Evolutionary conservation across 1,284 basidiomycete genomes (phyloP), one percentile per base, ranked within the genome.

Genomic region (Malassezia furfur): DNA sequence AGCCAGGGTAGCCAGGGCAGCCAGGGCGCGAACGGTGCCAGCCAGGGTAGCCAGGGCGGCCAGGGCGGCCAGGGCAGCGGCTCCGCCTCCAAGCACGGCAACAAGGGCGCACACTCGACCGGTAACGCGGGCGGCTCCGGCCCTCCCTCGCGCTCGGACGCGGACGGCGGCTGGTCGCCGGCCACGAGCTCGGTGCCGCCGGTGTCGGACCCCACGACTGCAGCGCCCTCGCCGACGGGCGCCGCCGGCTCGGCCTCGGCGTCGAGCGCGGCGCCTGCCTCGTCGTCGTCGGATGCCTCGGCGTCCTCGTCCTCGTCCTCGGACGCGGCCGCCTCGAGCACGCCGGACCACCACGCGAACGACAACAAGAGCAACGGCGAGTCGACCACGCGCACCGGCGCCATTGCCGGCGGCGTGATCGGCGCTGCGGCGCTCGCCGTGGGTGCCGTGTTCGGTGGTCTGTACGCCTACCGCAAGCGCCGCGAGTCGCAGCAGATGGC

Each of bases 401-500:
- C 65, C 0, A 67, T 70, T 35, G 66, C 64, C 21, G 70, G 68
- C 25, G 62, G 65, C 15, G 64, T 72, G 4, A 55, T 72, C 17
- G 70, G 70, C 17, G 70, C 67, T 7, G 64, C 65, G 5, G 70
- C 70, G 15, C 48, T 57, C 10, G 50, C 50, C 10, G 48, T 69
- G n/a, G 68, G 64, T 10, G 70, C 66, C 5, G 61, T 62, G 28
- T 38, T 66, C 40, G 70, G 68, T 17, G 66, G 68, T 8, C 55
- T 72, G 50, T 72, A 72, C 50, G 70, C 70, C 32, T 68, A 65
- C 53, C 58, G 60, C 15, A 69, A 71, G 47, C 63, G 70, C 37
- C 54, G 60, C 25, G 58, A 69, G 40, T 63, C 66, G 5, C 54
- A 52, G 15, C 59, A 55, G 43, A 57, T 57, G 39, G 50, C 55